Conservation (phyloP, 140 eudicot genomes). For the Erigeron philadelphicus region DNA sequence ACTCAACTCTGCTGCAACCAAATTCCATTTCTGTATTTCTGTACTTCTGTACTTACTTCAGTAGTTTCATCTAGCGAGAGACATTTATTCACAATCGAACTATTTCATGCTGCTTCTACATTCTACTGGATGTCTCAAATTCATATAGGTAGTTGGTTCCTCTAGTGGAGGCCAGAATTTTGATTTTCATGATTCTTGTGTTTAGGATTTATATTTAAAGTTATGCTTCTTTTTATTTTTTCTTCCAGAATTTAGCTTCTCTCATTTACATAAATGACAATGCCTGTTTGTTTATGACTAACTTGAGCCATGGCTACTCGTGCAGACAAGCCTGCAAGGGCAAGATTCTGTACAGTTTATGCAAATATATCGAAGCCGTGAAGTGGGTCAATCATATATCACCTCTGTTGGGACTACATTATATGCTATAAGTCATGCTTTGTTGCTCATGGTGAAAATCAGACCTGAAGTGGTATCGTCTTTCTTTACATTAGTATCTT, state of each 20-base stretch:
- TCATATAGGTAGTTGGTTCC: too few species aligned
- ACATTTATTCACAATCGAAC: too few species aligned
- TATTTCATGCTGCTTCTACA: too few species aligned
- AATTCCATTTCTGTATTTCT: too few species aligned
- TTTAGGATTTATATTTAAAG: not conserved
- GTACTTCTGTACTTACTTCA: too few species aligned
- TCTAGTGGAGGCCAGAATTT: too few species aligned
- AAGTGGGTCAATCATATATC: constrained; percentile 84
- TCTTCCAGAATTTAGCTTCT: not conserved
- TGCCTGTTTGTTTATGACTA: not conserved
- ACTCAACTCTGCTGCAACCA: too few species aligned
- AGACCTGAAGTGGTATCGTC: constrained; percentile 17
- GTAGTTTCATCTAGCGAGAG: too few species aligned
- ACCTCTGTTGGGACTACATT: constrained; percentile 66
- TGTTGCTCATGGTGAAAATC: constrained; percentile 20
- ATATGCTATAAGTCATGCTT: constrained; percentile 27
- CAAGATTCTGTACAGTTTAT: constrained; percentile 39
- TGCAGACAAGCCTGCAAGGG: constrained; percentile 23
- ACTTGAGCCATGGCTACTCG: not conserved
- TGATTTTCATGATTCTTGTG: too few species aligned
- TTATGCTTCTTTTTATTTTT: not conserved
- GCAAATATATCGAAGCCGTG: constrained; percentile 88
- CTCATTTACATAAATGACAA: not conserved
- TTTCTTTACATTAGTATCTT: not conserved
- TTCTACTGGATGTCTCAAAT: too few species aligned